Percentiles rank a stretch among this genome's conserved stretches.
phyloP scores from a whole-genome alignment of 805 yeast species.

The Maudiozyma serrabonitensis region DNA sequence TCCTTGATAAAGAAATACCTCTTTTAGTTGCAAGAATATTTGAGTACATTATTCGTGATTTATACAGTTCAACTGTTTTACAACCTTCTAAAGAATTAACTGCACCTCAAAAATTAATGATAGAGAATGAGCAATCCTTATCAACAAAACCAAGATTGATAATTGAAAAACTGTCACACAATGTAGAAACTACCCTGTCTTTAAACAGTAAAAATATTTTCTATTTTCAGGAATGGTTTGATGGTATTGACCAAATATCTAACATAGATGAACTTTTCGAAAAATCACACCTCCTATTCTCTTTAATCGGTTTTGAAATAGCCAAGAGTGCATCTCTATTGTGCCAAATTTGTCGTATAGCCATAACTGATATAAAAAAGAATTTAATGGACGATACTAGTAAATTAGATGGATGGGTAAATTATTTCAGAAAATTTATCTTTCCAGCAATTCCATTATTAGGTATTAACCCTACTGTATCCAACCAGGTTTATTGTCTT shows the following conservation, averaged over 20 bases:
- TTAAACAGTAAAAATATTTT: slow-evolving; percentile 20
- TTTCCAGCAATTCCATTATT: slow-evolving; percentile 52
- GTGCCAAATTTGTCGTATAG: slow-evolving; percentile 54
- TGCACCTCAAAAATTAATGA: background rate
- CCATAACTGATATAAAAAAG: slow-evolving; percentile 30
- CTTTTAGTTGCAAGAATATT: slow-evolving; percentile 41
- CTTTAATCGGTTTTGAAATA: slow-evolving; percentile 46
- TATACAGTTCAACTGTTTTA: background rate
- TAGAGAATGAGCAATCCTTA: background rate
- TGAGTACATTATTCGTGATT: slow-evolving; percentile 40
- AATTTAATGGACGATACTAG: slow-evolving; percentile 8
- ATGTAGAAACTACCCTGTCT: slow-evolving; percentile 8
- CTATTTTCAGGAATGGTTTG: slow-evolving; percentile 44
- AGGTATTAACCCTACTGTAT: slow-evolving; percentile 46
- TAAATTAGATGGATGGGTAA: slow-evolving; percentile 39
- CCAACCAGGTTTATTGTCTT: slow-evolving; percentile 50
- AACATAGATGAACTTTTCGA: slow-evolving; percentile 36
- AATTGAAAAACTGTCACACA: slow-evolving; percentile 7
- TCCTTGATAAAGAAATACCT: slow-evolving; percentile 41
- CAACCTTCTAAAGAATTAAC: background rate
- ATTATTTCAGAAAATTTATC: slow-evolving; percentile 53
- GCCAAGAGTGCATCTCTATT: slow-evolving; percentile 41
- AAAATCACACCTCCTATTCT: slow-evolving; percentile 3
- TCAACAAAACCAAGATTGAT: slow-evolving; percentile 12
- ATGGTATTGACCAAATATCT: slow-evolving; percentile 31